Evolutionary conservation across 1,284 basidiomycete species (phyloP).

Genomic region (Takashimella tepidaria): DNA sequence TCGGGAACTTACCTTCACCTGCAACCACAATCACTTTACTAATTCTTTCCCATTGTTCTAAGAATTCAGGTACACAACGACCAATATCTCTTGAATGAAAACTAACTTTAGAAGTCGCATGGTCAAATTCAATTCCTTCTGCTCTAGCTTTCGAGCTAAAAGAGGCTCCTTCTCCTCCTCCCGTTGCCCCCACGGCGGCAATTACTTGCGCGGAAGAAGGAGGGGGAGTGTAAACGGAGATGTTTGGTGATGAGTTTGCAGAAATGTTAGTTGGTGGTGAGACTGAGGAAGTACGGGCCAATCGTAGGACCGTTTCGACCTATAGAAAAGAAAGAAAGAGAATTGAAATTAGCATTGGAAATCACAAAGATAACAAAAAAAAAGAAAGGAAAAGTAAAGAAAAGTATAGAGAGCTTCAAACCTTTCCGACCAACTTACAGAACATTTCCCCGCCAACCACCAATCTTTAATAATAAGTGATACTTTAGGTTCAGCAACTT

Average conservation of each 20-base stretch:
- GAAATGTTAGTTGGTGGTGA: slow-evolving; percentile 47
- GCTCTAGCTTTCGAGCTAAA: slow-evolving; percentile 12
- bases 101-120: slow-evolving; percentile 72
- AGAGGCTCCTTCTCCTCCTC: slow-evolving; percentile 2
- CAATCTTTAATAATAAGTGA: slow-evolving; percentile 80
- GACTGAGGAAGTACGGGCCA: slow-evolving; percentile 78
- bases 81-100: slow-evolving; percentile 80
- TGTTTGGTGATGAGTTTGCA: slow-evolving; percentile 51
- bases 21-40: slow-evolving; percentile 89
- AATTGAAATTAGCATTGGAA: no score
- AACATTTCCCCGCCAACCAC: slow-evolving; percentile 73
- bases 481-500: slow-evolving; percentile 84
- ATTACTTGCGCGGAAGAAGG: no score
- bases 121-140: slow-evolving; percentile 71
- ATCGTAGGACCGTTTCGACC: slow-evolving; percentile 77
- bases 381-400: no score
- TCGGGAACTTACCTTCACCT: slow-evolving; percentile 59
- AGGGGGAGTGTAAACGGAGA: no score
- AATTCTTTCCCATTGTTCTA: slow-evolving; percentile 84
- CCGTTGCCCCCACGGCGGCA: no score
- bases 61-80: slow-evolving; percentile 77
- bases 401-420: no score
- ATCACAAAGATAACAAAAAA: no score
- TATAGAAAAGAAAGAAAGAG: no score
- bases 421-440: no score